These are phyloP conservation scores for Mortierella sp. DNA, from an alignment of 371 early-diverging fungal species.

Conservation along the genomic window DNA sequence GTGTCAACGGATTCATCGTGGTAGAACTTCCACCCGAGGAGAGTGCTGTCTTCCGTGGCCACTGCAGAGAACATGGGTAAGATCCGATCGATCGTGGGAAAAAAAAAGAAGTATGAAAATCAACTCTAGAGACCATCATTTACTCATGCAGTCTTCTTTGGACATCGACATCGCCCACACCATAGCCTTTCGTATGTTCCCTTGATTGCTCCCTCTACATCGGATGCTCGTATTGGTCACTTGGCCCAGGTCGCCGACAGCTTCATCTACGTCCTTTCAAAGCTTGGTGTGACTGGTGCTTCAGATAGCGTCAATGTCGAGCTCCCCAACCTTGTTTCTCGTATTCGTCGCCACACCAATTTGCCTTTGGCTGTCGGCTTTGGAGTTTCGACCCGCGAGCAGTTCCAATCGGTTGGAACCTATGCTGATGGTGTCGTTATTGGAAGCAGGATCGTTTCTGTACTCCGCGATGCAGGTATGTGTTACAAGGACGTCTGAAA, in stretches of 20 bases:
- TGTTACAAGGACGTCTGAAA: not conserved
- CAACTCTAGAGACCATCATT: not conserved
- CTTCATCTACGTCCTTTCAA: slow-evolving; percentile 95
- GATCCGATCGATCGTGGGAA: not conserved
- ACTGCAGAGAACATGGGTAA: slow-evolving; percentile 76
- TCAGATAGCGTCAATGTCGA: slow-evolving; percentile 69
- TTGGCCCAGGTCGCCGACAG: slow-evolving; percentile 86
- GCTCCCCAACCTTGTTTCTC: slow-evolving; percentile 76
- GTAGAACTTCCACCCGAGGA: slow-evolving; percentile 98
- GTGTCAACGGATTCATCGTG: slow-evolving; percentile 95
- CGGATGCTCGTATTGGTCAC: slow-evolving; percentile 82
- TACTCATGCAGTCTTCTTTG: not conserved
- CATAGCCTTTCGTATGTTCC: slow-evolving; percentile 90
- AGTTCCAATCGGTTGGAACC: slow-evolving; percentile 85
- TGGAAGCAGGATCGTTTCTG: slow-evolving; percentile 89
- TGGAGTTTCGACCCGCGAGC: slow-evolving; percentile 91
- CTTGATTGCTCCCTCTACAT: slow-evolving; percentile 93
- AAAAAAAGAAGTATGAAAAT: not conserved
- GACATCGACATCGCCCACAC: not conserved
- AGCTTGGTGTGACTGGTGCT: slow-evolving; percentile 94
- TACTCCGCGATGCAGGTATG: slow-evolving; percentile 72
- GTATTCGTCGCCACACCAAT: slow-evolving; percentile 81
- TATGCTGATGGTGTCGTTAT: slow-evolving; percentile 96
- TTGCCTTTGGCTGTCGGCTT: slow-evolving; percentile 96
- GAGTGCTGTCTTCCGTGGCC: slow-evolving; percentile 82